Conservation (phyloP, 2,329 filamentous ascomycete genomes). For the Colletotrichum sp. region DNA sequence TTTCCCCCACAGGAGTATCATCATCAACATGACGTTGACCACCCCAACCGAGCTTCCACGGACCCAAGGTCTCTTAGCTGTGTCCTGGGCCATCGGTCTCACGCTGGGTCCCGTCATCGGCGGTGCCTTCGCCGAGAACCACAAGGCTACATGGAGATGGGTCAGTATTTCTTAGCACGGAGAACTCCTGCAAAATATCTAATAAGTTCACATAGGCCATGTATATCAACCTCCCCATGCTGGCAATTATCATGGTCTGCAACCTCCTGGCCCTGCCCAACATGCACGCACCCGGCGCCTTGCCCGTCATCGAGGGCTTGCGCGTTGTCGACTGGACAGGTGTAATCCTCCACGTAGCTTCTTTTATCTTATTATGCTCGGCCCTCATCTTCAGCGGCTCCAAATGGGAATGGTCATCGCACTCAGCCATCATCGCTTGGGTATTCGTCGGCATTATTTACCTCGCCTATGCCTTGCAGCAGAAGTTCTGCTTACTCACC, state of each 20-base stretch:
- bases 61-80: conserved; percentile 30
- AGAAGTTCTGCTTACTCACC: conserved; percentile 50
- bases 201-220: conserved; percentile 33
- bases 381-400: conserved; percentile 56
- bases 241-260: conserved; percentile 45
- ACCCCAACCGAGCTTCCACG: conserved; percentile 26
- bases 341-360: conserved; percentile 29
- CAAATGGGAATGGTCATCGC: conserved; percentile 52
- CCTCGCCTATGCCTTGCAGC: conserved; percentile 50
- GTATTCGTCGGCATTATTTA: conserved; percentile 49
- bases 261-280: conserved; percentile 49
- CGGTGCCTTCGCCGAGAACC: conserved; percentile 37
- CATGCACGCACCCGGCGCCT: conserved; percentile 26
- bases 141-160: conserved; percentile 46
- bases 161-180: background rate
- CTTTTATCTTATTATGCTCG: conserved; percentile 47
- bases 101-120: conserved; percentile 28
- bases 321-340: conserved; percentile 35
- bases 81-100: conserved; percentile 28
- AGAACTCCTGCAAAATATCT: background rate
- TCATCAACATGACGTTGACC: conserved; percentile 27
- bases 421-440: conserved; percentile 50
- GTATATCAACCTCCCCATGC: conserved; percentile 55
- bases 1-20: background rate
- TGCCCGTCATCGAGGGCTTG: conserved; percentile 23